phyloP scores from a whole-genome alignment of 129 eudicot species.

The Helianthus annuus region HanXRQr2.0-SUNRISE NC_035435.2:163088316-163088815 shows the following conservation, averaged over 20 bases:
- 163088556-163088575: neutral
- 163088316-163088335: slow-evolving; percentile 2
- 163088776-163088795: slow-evolving; percentile 78
- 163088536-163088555: slow-evolving; percentile 5
- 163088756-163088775: slow-evolving; percentile 14
- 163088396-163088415: neutral
- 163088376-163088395: slow-evolving; percentile 1
- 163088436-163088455: neutral
- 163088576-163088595: neutral
- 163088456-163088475: neutral
- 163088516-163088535: neutral
- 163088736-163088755: neutral
- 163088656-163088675: slow-evolving; percentile 85
- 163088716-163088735: neutral
- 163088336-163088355: neutral
- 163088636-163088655: slow-evolving; percentile 14
- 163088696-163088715: slow-evolving; percentile 19
- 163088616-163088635: slow-evolving; percentile 7
- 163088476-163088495: neutral
- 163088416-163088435: slow-evolving; percentile 5
- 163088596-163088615: slow-evolving; percentile 17
- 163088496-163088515: neutral
- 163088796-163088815: slow-evolving; percentile 65
- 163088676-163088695: slow-evolving; percentile 57
- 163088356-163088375: slow-evolving; percentile 2